These are phyloP conservation scores for Debaryomyces coudertii DNA, from an alignment of 1,139 yeast genomes.

Conservation along the genomic window DNA sequence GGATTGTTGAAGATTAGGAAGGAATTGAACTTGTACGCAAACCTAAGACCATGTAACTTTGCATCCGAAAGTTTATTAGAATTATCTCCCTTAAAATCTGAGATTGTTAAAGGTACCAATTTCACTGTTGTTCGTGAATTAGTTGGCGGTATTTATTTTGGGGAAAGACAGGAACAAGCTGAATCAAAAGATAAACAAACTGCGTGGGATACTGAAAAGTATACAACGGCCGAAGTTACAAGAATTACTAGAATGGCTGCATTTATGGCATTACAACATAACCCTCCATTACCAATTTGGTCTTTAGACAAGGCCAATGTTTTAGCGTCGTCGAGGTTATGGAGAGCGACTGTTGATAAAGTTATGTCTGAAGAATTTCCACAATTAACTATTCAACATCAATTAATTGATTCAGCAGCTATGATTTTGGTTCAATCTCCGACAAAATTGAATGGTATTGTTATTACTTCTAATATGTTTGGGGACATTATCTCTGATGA, in stretches of 20 bases:
- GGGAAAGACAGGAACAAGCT: conserved; percentile 90
- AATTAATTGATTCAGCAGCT: conserved; percentile 96
- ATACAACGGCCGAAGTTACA: conserved; percentile 86
- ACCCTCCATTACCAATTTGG: conserved; percentile 95
- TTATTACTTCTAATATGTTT: conserved; percentile 93
- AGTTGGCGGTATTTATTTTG: conserved; percentile 97
- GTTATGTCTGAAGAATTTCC: conserved; percentile 90
- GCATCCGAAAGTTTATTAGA: conserved; percentile 84
- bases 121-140: conserved; percentile 92
- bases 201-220: conserved; percentile 94
- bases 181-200: conserved; percentile 63
- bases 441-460: conserved; percentile 84
- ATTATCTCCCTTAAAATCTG: conserved; percentile 83
- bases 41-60: conserved; percentile 94
- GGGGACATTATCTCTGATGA: conserved; percentile 98
- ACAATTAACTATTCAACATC: conserved; percentile 81
- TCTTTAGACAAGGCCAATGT: conserved; percentile 97
- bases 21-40: conserved; percentile 91
- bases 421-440: conserved; percentile 94
- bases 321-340: conserved; percentile 90
- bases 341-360: conserved; percentile 92
- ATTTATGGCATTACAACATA: conserved; percentile 87
- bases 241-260: conserved; percentile 99
- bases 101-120: conserved; percentile 86
- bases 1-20: conserved; percentile 92